Percentiles rank a stretch among this genome's conserved stretches.
These are phyloP conservation scores for Priceomyces medius DNA, from an alignment of 805 yeast genomes.

Conservation along the genomic window DNA sequence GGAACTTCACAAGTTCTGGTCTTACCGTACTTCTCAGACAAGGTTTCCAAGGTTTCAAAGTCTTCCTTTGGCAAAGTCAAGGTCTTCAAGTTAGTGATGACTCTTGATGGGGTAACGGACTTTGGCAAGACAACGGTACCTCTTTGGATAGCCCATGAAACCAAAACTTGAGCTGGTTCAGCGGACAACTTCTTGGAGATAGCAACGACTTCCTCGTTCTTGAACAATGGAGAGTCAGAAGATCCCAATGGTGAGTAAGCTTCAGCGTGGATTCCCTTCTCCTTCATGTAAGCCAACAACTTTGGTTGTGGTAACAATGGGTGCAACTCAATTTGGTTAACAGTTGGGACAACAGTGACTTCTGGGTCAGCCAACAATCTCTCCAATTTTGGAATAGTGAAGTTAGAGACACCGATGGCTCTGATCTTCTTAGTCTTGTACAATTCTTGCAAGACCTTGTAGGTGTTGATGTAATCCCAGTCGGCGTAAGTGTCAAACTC, in stretches of 20 bases:
- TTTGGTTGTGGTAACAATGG: conserved; percentile 54
- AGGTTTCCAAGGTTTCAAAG: conserved; percentile 26
- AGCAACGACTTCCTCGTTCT: conserved; percentile 16
- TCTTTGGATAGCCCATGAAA: conserved; percentile 30
- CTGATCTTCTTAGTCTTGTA: conserved; percentile 52
- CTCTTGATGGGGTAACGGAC: conserved; percentile 26
- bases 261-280: conserved; percentile 32
- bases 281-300: conserved; percentile 50
- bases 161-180: conserved; percentile 21
- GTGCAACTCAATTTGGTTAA: conserved; percentile 49
- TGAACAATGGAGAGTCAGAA: conserved; percentile 24
- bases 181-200: conserved; percentile 22
- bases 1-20: conserved; percentile 35
- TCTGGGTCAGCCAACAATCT: conserved; percentile 41
- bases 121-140: conserved; percentile 30
- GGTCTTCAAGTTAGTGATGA: conserved; percentile 34
- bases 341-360: conserved; percentile 42
- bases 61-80: conserved; percentile 38
- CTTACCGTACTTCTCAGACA: conserved; percentile 24
- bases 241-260: conserved; percentile 33
- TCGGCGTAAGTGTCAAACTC: conserved; percentile 28
- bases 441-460: conserved; percentile 54
- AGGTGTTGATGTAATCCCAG: conserved; percentile 53
- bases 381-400: conserved; percentile 46
- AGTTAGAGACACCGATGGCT: conserved; percentile 78